Evolutionary conservation across 1,139 yeast genomes (phyloP), one percentile per base, ranked within the genome.

Genomic region (Blastobotrys niveus): DNA sequence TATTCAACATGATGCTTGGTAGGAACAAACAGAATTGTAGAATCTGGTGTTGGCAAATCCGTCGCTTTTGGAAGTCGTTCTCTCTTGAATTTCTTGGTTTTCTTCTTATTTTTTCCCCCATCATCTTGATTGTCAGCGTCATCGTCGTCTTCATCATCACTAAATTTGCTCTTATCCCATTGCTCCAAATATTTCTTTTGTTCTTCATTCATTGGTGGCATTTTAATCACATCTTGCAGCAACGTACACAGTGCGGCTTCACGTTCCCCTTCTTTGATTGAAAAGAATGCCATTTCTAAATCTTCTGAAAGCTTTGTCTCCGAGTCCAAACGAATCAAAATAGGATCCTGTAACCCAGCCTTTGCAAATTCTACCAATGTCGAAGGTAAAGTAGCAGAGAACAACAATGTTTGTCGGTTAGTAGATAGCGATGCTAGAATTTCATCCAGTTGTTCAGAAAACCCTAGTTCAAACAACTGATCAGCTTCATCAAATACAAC

Each of bases 401-500:
- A 93, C 52, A 93, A 71, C 42, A 91, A 70, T 0, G 96, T 83
- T 65, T 93, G 98, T 61, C 97, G 77, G 33, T 74, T 72, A 14
- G 87, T 65, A 0, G 97, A 95, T 49, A 91, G 73, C 0, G 93
- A 74, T 1, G 88, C 91, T 42, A 93, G 67, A 54, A 93, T 74
- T 63, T 91, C 97, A 59, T 86, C 87, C 60, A 93, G 73, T 62
- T 93, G 98, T 58, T 88, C 96, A 29, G 94, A 82, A 63, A 93
- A 93, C 45, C 98, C 97, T 84, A 89, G 82, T 67, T 93, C 99
- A 61, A 93, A 93, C 56, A 93, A 74, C 59, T 97, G 75, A 72
- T 93, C 99, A 30, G 98, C 98, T 71, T 93, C 99, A 68, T 93
- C 99, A 63, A 91, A 93, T 1, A 89, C 95, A 43, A 89, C 83